A percentile compares a stretch with the other conserved stretches of the same genome.
phyloP scores from a whole-genome alignment of 805 yeast species.

The Candida multigemmis region DNA sequence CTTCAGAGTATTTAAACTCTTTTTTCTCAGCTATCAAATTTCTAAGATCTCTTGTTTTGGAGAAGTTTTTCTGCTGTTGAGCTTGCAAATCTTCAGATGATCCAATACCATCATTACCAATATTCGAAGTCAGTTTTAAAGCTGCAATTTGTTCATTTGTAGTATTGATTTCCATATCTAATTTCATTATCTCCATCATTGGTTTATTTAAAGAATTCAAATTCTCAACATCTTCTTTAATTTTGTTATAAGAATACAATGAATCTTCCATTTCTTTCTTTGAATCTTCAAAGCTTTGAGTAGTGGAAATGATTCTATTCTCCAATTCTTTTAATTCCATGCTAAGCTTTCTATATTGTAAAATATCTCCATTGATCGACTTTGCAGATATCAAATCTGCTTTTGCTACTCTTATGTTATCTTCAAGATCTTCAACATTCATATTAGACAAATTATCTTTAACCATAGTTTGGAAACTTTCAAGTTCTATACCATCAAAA shows the following conservation, averaged over 20 bases:
- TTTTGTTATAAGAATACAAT: constrained; percentile 2
- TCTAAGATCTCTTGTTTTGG: constrained; percentile 33
- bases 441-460: constrained; percentile 18
- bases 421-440: constrained; percentile 16
- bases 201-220: constrained; percentile 14
- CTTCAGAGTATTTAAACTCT: constrained; percentile 36
- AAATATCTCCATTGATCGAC: constrained; percentile 18
- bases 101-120: constrained; percentile 23
- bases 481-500: constrained; percentile 38
- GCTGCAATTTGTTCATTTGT: constrained; percentile 15
- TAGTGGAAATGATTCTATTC: constrained; percentile 1
- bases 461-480: constrained; percentile 17
- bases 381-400: constrained; percentile 21
- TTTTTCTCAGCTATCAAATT: constrained; percentile 13
- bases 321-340: constrained; percentile 6
- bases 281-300: constrained; percentile 1
- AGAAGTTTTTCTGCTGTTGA: constrained; percentile 25
- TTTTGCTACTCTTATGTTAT: constrained; percentile 19
- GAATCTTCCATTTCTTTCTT: constrained; percentile 3
- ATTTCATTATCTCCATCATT: constrained; percentile 23
- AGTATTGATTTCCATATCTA: constrained; percentile 17
- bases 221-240: constrained; percentile 4
- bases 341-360: constrained; percentile 14
- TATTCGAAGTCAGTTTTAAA: too few relatives aligned
- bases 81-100: constrained; percentile 40